Conservation (phyloP, 2,329 filamentous ascomycete genomes). For the Falciphora oryzae region DNA sequence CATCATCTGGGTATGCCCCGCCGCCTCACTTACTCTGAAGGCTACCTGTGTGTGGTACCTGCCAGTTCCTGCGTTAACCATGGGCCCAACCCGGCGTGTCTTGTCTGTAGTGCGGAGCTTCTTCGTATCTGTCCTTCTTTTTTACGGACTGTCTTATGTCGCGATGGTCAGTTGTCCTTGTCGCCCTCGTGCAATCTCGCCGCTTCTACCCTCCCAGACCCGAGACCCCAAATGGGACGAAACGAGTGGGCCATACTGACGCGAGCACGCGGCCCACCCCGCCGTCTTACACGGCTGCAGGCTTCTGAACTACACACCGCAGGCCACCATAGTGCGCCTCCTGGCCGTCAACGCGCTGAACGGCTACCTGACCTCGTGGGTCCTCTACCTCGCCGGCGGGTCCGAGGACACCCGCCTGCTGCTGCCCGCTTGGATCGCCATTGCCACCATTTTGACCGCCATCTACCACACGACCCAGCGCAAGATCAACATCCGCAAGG, state of each 20-base stretch:
- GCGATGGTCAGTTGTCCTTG: conserved; percentile 51
- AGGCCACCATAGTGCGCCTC: conserved; percentile 74
- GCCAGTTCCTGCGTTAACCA: conserved; percentile 5
- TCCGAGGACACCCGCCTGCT: conserved; percentile 65
- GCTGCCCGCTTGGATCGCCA: conserved; percentile 71
- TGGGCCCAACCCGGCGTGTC: neutral
- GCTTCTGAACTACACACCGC: conserved; percentile 79
- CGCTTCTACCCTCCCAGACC: neutral
- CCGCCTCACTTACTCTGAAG: neutral
- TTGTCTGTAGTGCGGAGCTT: conserved; percentile 59
- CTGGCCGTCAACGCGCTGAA: conserved; percentile 69
- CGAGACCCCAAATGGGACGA: neutral
- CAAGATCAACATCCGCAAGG: conserved; percentile 73
- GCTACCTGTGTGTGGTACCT: neutral
- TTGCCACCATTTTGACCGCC: conserved; percentile 67
- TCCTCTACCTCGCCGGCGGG: conserved; percentile 64
- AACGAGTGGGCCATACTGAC: neutral
- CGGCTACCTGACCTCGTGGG: conserved; percentile 67
- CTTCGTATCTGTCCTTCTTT: conserved; percentile 74
- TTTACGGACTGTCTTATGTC: conserved; percentile 84
- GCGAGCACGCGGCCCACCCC: neutral
- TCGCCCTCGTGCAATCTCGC: neutral
- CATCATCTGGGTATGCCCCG: conserved; percentile 63
- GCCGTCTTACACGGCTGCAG: conserved; percentile 31
- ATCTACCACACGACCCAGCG: conserved; percentile 73